Percentiles rank a stretch among this genome's conserved stretches.
Evolutionary conservation across 805 yeast species (phyloP).

Genomic region (Blastobotrys mokoenaii): DNA sequence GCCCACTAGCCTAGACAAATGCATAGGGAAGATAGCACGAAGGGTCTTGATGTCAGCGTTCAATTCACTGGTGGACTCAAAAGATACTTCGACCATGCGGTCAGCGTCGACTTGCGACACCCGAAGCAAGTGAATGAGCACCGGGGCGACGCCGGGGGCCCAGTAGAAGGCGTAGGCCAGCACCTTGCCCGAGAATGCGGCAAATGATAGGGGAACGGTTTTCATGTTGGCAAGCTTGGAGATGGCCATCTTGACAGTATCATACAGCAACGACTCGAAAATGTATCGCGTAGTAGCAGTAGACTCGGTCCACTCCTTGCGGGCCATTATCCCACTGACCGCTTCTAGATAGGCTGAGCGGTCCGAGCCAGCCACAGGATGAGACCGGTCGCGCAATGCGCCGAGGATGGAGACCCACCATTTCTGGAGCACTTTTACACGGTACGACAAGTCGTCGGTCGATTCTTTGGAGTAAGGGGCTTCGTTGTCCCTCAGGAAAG

Average conservation of each 20-base stretch:
- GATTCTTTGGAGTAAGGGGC: slow-evolving; percentile 19
- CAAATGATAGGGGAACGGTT: slow-evolving; percentile 43
- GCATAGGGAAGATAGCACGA: slow-evolving; percentile 20
- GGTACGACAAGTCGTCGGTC: slow-evolving; percentile 15
- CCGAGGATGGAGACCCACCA: slow-evolving; percentile 34
- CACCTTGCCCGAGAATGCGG: slow-evolving; percentile 64
- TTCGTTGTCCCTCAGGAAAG: slow-evolving; percentile 27
- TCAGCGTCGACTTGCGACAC: slow-evolving; percentile 21
- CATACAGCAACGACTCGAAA: slow-evolving; percentile 30
- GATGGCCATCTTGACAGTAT: slow-evolving; percentile 47
- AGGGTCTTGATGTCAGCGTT: not conserved
- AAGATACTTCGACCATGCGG: slow-evolving; percentile 16
- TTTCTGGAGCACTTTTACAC: slow-evolving; percentile 23
- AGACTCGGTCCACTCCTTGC: slow-evolving; percentile 31
- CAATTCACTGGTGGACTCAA: not conserved
- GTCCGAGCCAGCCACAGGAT: slow-evolving; percentile 28
- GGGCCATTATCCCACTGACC: slow-evolving; percentile 29
- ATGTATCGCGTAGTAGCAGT: slow-evolving; percentile 9
- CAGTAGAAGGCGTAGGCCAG: slow-evolving; percentile 55
- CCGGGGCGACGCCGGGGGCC: slow-evolving; percentile 48
- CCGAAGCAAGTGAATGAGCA: slow-evolving; percentile 24
- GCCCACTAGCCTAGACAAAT: slow-evolving; percentile 22
- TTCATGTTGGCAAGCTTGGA: slow-evolving; percentile 38
- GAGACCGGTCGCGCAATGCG: slow-evolving; percentile 22
- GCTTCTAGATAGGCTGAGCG: slow-evolving; percentile 34